phyloP scores from a whole-genome alignment of 2,329 filamentous ascomycete genomes.

The Trichophyton verrucosum region DNA sequence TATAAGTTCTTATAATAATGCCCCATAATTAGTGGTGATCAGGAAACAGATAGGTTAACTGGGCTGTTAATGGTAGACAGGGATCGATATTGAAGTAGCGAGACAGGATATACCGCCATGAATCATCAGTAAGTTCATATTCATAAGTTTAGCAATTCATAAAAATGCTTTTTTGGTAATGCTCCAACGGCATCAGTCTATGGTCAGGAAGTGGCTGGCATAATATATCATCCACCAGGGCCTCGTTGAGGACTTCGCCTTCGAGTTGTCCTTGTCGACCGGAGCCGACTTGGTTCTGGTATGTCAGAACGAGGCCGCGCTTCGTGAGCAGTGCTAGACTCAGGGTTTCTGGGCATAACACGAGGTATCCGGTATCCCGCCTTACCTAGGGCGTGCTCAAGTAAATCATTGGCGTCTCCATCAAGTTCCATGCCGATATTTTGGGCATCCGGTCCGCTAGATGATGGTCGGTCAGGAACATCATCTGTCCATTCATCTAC shows the following conservation, averaged over 20 bases:
- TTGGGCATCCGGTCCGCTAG: conserved; percentile 18
- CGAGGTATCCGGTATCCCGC: conserved; percentile 5
- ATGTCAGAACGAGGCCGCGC: not conserved
- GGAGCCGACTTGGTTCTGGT: conserved; percentile 4
- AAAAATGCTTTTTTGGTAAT: not conserved
- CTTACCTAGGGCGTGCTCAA: conserved; percentile 28
- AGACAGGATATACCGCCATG: not conserved
- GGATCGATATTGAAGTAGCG: not conserved
- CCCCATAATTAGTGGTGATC: not conserved
- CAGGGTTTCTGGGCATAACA: not conserved
- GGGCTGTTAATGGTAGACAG: not conserved
- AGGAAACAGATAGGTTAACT: not conserved
- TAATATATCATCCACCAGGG: not conserved
- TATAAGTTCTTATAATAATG: not conserved
- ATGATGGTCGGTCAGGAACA: conserved; percentile 21
- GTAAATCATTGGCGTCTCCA: conserved; percentile 31
- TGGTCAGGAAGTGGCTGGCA: not conserved
- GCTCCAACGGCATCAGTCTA: not conserved
- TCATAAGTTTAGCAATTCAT: not conserved
- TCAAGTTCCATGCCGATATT: conserved; percentile 32
- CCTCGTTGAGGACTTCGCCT: conserved; percentile 11
- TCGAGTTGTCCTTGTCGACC: conserved; percentile 9
- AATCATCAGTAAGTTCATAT: not conserved
- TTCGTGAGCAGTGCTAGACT: not conserved
- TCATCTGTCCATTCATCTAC: conserved; percentile 29